phyloP scores from a whole-genome alignment of 805 yeast genomes.

The Naumovozyma baii region DNA sequence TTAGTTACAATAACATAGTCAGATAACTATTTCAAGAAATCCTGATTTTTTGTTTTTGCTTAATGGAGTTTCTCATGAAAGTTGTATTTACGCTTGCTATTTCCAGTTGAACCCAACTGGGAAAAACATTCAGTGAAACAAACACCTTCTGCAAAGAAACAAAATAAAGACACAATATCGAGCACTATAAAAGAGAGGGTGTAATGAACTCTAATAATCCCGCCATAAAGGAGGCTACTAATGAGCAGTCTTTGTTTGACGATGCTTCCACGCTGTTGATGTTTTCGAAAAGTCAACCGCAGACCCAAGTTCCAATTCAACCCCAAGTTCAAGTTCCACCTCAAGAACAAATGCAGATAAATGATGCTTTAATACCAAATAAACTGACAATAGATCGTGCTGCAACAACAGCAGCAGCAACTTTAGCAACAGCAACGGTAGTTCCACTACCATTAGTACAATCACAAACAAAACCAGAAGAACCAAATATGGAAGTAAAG shows the following conservation, averaged over 20 bases:
- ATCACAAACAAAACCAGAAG: conserved; percentile 3
- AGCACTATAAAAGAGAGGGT: too few species aligned
- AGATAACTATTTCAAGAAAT: too few species aligned
- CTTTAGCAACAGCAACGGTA: conserved; percentile 72
- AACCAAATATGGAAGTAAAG: conserved; percentile 5
- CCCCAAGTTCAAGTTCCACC: conserved; percentile 1
- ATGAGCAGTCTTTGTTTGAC: conserved; percentile 33
- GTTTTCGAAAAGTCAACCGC: conserved; percentile 40
- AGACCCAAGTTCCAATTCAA: too few species aligned
- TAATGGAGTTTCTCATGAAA: too few species aligned
- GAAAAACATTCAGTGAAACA: too few species aligned
- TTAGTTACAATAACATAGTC: too few species aligned
- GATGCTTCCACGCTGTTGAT: conserved; percentile 54
- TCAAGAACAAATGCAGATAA: neutral
- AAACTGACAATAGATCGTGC: conserved; percentile 5
- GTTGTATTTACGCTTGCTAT: too few species aligned
- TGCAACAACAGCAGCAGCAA: conserved; percentile 60
- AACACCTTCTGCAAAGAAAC: too few species aligned
- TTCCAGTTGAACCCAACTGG: too few species aligned
- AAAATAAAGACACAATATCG: too few species aligned
- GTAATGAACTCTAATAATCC: neutral
- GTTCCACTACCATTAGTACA: conserved; percentile 49
- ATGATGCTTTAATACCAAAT: too few species aligned
- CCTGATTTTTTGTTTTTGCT: too few species aligned
- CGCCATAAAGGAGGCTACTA: neutral